phyloP scores from a whole-genome alignment of 345 rosid species.

The Triadica sebifera region DNA sequence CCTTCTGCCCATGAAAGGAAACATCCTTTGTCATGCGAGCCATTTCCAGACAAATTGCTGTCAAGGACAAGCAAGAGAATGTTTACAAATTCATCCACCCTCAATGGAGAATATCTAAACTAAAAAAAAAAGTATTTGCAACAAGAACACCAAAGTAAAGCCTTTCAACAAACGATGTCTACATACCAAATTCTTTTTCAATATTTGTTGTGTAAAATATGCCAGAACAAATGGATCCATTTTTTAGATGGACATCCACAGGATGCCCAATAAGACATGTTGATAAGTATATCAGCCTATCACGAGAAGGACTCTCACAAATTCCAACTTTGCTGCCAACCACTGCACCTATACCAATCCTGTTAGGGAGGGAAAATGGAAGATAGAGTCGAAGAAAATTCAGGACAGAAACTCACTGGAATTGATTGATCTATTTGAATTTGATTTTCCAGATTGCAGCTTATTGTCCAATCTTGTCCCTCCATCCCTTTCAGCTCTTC shows the following conservation, averaged over 20 bases:
- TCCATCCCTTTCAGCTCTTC: conserved; percentile 58
- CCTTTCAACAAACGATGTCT: conserved; percentile 16
- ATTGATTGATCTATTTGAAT: conserved; percentile 38
- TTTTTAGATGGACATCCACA: conserved; percentile 86
- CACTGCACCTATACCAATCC: conserved; percentile 37
- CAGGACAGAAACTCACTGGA: conserved; percentile 40
- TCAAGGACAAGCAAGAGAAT: conserved; percentile 21
- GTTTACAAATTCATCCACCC: neutral
- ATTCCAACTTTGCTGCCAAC: conserved; percentile 47
- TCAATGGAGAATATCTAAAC: neutral
- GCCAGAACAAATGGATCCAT: conserved; percentile 83
- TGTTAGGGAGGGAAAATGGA: conserved; percentile 13
- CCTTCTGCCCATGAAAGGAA: conserved; percentile 50
- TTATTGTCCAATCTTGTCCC: conserved; percentile 50
- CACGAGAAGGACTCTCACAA: conserved; percentile 51
- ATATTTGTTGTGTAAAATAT: conserved; percentile 70
- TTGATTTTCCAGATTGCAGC: conserved; percentile 53
- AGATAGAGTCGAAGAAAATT: conserved; percentile 9
- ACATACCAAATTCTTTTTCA: conserved; percentile 77
- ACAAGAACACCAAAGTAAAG: neutral
- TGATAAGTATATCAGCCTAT: conserved; percentile 63
- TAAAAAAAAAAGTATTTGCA: neutral
- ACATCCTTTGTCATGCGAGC: conserved; percentile 72
- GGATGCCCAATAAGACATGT: conserved; percentile 73
- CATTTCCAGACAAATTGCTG: conserved; percentile 88